A percentile compares a stretch with the other conserved stretches of the same genome.
Evolutionary conservation across 352 stramenopile species (phyloP).

Genomic region (Thalassiosira mediterranea): DNA sequence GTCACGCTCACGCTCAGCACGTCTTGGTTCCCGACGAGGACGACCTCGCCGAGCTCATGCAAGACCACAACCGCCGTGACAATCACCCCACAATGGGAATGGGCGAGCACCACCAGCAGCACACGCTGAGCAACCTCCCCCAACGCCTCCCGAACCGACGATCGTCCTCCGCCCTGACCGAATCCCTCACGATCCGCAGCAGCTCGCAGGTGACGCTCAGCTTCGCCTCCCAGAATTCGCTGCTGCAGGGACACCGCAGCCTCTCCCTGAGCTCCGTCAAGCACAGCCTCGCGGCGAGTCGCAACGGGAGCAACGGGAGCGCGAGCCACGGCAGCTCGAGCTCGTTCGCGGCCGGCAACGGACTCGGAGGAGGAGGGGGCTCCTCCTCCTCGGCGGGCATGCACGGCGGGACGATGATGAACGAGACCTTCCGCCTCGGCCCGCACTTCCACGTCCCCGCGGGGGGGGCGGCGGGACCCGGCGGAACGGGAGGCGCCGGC

Average conservation of each 20-base stretch:
- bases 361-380: no score
- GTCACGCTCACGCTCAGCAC: no score
- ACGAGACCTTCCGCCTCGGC: background rate
- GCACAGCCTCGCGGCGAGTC: background rate
- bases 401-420: background rate
- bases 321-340: background rate
- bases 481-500: no score
- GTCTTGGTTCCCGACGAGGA: background rate
- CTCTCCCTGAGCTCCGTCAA: background rate
- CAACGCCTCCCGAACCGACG: background rate
- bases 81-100: background rate
- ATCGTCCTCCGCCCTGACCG: background rate
- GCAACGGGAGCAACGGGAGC: background rate
- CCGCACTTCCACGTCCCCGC: no score
- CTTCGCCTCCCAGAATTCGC: background rate
- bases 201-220: background rate
- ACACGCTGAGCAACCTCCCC: background rate
- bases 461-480: no score
- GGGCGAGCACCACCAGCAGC: background rate
- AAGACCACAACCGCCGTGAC: background rate
- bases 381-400: no score
- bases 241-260: background rate
- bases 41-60: background rate
- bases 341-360: no score
- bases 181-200: background rate